Evolutionary conservation across 2,329 filamentous ascomycete species (phyloP), one percentile per base, ranked within the genome.

Genomic region (Venturia oleaginea): DNA sequence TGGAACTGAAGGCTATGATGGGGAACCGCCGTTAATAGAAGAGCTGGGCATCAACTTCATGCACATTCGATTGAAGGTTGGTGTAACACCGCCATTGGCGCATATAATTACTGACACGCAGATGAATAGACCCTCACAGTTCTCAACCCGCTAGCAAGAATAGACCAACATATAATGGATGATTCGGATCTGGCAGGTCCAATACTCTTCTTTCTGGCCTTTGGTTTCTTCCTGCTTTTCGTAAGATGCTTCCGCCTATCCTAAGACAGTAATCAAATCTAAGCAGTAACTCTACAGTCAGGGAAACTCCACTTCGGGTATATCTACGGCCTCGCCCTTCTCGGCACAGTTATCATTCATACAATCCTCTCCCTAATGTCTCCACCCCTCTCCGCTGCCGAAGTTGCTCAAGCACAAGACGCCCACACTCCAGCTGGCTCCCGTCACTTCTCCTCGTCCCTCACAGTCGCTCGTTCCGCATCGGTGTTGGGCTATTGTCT

Each of bases 121-220:
- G 3, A 51, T 19, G 62, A 4, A 42, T 70, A 97, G 94, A 99
- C 94, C 17, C 83, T 97, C 65, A 91, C 92, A 59, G 94, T 99
- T 32, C 81, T 99, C 66, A 99, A 99, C 74, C 94, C 94, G 40
- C 90, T 97, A 72, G 87, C 88, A 65, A 88, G 88, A 68, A 96
- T 97, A 78, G 93, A 97, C 75, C 92, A 96, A 72, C 91, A 97
- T 76, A 89, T 99, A 69, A 99, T 99, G 94, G 94, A 99, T 81
- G 94, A 64, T n/a, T 92, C 90, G 70, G 94, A 99, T 74, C 85
- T 99, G 66, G 94, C 92, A 67, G 94, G 94, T 4, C 94, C 94
- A 1, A 86, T 99, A 65, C 85, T 99, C 67, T 97, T 97, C 82
- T 96, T 96, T 78, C 81, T 96, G 69, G 83, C 96, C 62, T 96